These are phyloP conservation scores for Xylariomycetidae sp. DNA, from an alignment of 2,329 filamentous ascomycete genomes.

Conservation along the genomic window DNA sequence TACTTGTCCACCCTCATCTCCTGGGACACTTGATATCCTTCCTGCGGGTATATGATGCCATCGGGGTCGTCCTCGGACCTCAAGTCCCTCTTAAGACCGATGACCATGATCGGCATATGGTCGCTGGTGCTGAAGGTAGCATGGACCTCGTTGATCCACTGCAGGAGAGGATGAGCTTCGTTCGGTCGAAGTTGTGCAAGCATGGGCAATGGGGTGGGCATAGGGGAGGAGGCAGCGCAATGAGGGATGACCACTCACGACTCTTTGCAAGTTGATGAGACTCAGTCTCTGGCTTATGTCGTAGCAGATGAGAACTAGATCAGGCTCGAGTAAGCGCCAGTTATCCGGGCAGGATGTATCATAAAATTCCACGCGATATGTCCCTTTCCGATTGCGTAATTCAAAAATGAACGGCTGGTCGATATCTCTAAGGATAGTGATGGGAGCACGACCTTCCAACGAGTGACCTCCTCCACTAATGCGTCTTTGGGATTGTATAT, in stretches of 20 bases:
- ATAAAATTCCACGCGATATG: slow-evolving; percentile 54
- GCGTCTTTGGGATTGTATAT: slow-evolving; percentile 43
- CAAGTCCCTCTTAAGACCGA: slow-evolving; percentile 58
- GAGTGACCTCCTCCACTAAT: slow-evolving; percentile 41
- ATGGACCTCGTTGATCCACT: slow-evolving; percentile 57
- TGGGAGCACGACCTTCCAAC: slow-evolving; percentile 35
- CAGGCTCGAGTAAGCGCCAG: slow-evolving; percentile 54
- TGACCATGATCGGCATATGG: slow-evolving; percentile 48
- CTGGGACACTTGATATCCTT: slow-evolving; percentile 53
- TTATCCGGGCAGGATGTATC: slow-evolving; percentile 55
- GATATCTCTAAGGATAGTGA: slow-evolving; percentile 50
- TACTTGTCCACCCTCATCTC: slow-evolving; percentile 58
- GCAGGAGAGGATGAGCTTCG: too few relatives aligned
- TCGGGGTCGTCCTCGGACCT: slow-evolving; percentile 54
- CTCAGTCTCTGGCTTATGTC: slow-evolving; percentile 56
- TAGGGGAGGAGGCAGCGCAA: background rate
- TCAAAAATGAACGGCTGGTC: slow-evolving; percentile 60
- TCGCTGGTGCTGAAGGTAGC: slow-evolving; percentile 42
- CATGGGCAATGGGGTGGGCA: slow-evolving; percentile 4
- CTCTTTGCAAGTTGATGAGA: slow-evolving; percentile 53
- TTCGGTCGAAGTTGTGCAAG: too few relatives aligned
- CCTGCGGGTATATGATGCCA: slow-evolving; percentile 57
- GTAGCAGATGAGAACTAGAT: slow-evolving; percentile 57
- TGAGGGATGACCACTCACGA: slow-evolving; percentile 35
- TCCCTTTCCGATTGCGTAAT: slow-evolving; percentile 39